Percentiles rank a stretch among this genome's conserved stretches.
phyloP scores from a whole-genome alignment of 129 eudicot species.

The Pseudognaphalium luteoalbum region DNA sequence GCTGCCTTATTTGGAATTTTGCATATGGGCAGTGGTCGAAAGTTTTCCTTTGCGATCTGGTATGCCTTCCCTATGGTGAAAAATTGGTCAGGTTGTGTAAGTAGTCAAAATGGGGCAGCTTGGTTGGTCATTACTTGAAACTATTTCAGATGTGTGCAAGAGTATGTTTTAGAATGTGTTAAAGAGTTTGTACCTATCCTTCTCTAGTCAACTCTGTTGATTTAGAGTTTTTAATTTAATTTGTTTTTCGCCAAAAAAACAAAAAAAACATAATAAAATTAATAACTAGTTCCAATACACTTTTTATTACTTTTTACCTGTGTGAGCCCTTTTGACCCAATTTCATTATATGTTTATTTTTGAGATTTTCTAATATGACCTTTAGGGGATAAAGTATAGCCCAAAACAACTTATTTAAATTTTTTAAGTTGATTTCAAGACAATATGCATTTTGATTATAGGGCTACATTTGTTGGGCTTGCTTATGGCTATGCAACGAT shows the following conservation, averaged over 20 bases:
- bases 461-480: constrained; percentile 92
- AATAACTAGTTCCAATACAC: no score
- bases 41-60: constrained; percentile 84
- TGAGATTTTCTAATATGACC: neutral
- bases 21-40: constrained; percentile 95
- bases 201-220: no score
- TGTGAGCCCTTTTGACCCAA: neutral
- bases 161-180: no score
- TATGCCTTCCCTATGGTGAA: constrained; percentile 33
- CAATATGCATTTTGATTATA: constrained; percentile 6
- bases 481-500: constrained; percentile 79
- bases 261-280: no score
- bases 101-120: neutral
- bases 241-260: no score
- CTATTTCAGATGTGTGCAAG: no score
- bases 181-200: no score
- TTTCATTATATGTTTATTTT: neutral
- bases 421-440: constrained; percentile 4
- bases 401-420: neutral
- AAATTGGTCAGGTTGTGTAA: neutral
- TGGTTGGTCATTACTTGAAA: neutral
- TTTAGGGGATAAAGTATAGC: neutral
- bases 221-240: no score
- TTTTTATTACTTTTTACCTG: no score
- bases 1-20: constrained; percentile 78